Evolutionary conservation across 305 asterid species (phyloP).

Genomic region (Stenogyne calaminthoides): DNA sequence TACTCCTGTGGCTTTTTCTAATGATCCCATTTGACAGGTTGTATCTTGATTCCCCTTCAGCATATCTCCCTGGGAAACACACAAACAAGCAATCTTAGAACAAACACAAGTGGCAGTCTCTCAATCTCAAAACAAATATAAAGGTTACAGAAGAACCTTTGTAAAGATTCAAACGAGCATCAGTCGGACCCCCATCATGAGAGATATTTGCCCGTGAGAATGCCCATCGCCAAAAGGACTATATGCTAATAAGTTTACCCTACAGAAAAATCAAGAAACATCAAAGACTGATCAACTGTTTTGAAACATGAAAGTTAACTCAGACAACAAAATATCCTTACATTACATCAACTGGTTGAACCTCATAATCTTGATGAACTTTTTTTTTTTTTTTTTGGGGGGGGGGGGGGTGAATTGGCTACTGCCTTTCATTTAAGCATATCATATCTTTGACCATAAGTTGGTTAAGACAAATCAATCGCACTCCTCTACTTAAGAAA

Average conservation of each 20-base stretch:
- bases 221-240: conserved; percentile 97
- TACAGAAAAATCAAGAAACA: conserved; percentile 27
- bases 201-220: conserved; percentile 86
- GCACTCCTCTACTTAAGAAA: background rate
- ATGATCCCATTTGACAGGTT: conserved; percentile 51
- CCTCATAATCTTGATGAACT: background rate
- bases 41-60: conserved; percentile 93
- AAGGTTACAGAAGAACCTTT: conserved; percentile 53
- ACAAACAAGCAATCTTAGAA: conserved; percentile 15
- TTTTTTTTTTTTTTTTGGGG: too few species aligned
- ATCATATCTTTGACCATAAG: too few species aligned
- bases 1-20: conserved; percentile 61
- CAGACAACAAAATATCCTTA: conserved; percentile 5
- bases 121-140: conserved; percentile 5
- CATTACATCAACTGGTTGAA: background rate
- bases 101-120: conserved; percentile 20
- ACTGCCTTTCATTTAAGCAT: too few species aligned
- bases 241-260: conserved; percentile 80
- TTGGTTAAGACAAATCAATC: background rate
- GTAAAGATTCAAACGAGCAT: conserved; percentile 66
- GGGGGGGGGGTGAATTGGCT: too few species aligned
- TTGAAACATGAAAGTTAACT: background rate
- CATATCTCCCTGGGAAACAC: conserved; percentile 61
- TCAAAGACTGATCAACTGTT: background rate
- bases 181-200: conserved; percentile 58